A percentile compares a stretch with the other conserved stretches of the same genome.
phyloP scores from a whole-genome alignment of 2,329 filamentous ascomycete genomes.

The Diaporthe citrichinensis region DNA sequence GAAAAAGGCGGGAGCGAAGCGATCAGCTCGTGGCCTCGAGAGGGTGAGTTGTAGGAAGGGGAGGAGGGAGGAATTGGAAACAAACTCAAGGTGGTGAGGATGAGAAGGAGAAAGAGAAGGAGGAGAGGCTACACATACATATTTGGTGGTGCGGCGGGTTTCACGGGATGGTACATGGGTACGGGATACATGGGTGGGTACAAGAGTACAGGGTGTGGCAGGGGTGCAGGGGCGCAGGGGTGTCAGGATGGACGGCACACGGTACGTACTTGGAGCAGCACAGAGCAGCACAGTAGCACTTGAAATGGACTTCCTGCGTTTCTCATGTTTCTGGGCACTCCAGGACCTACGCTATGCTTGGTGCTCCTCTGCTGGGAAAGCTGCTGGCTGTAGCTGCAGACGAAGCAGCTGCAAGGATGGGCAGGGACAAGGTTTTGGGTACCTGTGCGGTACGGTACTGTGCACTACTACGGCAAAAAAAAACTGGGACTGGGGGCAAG shows the following conservation, averaged over 20 bases:
- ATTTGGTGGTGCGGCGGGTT: constrained; percentile 34
- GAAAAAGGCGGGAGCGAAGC: background rate
- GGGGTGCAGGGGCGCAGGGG: background rate
- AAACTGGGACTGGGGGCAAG: constrained; percentile 24
- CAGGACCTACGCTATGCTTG: constrained; percentile 10
- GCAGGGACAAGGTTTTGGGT: constrained; percentile 19
- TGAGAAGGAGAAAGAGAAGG: constrained; percentile 28
- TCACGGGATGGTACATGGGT: constrained; percentile 27
- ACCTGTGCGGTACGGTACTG: constrained; percentile 11
- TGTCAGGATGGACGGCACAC: constrained; percentile 7
- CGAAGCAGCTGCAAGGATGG: background rate
- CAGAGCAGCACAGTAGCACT: constrained; percentile 16
- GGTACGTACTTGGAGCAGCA: background rate
- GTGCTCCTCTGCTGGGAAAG: background rate
- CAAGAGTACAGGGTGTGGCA: background rate
- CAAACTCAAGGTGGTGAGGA: constrained; percentile 20
- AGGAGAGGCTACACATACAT: constrained; percentile 30
- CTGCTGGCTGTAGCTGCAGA: constrained; percentile 6
- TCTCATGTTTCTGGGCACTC: constrained; percentile 13
- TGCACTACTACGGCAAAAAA: background rate
- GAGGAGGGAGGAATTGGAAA: constrained; percentile 25
- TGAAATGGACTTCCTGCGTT: constrained; percentile 14
- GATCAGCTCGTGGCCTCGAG: background rate
- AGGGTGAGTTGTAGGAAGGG: constrained; percentile 4
- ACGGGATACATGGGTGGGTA: constrained; percentile 10